Evolutionary conservation across 257 asterid genomes (phyloP), one percentile per base, ranked within the genome.

Genomic region (Solanum medicagineum): DNA sequence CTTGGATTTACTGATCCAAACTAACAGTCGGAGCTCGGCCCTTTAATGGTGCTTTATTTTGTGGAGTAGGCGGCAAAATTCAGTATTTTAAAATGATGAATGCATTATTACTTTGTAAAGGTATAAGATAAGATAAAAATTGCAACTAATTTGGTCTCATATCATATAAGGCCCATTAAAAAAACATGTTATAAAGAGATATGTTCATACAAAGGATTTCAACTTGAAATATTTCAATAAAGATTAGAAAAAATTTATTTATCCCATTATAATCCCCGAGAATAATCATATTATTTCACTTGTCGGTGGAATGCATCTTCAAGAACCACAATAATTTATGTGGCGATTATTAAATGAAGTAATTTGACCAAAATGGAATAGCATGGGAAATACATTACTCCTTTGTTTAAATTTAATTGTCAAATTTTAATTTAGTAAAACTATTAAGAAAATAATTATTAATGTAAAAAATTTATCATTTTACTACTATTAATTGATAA

Each of bases 181-280:
- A 51, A 51, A 10, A 12, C 5, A 11, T 12, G 4, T 14, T 10
- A 53, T 53, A 16, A 55, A 55, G 1, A 16, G 42, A 55, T 55
- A 55, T 55, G 16, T 55, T 55, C 24, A 56, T 56, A 17, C 4
- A 17, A 56, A 56, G 5, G 2, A 14, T 1, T 60, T n/a, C 1
- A 60, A 19, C 2, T 8, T 12, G 8, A 60, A 60, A n/a, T 0
- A 9, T 14, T n/a, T 8, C 0, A 7, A 26, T 65, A 65, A 65
- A 65, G 14, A 65, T 65, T 36, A 0, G 0, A 0, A 0, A 26
- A 12, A 12, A 1, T 0, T 26, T 63, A 24, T 63, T 1, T 5
- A 26, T 65, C 10, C 2, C 20, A 65, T 6, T 0, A 26, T 8
- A 12, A 13, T 1, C 10, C 8, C 5, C 2, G 2, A 65, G 0